These are phyloP conservation scores for Pseudocercospora eumusae DNA, from an alignment of 2,329 filamentous ascomycete species.

Conservation along the genomic window DNA sequence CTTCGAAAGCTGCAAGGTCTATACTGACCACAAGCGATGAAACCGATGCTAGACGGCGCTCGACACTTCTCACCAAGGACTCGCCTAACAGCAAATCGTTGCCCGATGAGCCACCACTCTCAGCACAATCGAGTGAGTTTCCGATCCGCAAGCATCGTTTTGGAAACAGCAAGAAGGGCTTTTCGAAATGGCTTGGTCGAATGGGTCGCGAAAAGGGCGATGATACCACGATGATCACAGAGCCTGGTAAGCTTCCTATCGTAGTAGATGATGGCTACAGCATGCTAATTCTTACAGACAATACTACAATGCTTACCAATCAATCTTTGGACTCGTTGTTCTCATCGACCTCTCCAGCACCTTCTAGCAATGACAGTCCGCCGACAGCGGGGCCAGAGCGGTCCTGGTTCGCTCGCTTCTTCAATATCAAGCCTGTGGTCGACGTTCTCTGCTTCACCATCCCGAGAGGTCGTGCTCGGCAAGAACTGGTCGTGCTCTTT, in stretches of 20 bases:
- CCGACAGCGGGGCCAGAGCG: conserved; percentile 51
- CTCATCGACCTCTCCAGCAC: conserved; percentile 42
- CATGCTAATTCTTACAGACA: conserved; percentile 26
- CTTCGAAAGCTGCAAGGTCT: conserved; percentile 12
- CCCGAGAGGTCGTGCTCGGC: conserved; percentile 70
- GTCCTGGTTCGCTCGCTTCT: conserved; percentile 86
- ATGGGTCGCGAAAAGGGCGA: conserved; percentile 44
- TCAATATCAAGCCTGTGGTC: conserved; percentile 82
- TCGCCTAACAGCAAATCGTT: conserved; percentile 30
- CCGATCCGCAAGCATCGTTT: conserved; percentile 45
- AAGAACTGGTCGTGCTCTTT: conserved; percentile 73
- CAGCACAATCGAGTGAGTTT: conserved; percentile 46
- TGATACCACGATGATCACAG: conserved; percentile 22
- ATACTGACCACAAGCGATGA: conserved; percentile 20
- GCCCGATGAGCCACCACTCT: conserved; percentile 34
- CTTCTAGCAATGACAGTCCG: conserved; percentile 52
- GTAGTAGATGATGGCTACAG: neutral
- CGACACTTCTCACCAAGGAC: conserved; percentile 36
- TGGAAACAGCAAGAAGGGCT: conserved; percentile 46
- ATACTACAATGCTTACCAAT: conserved; percentile 31
- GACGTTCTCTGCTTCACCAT: conserved; percentile 74
- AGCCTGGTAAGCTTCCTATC: conserved; percentile 23
- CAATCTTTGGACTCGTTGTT: conserved; percentile 36
- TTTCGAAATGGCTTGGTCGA: conserved; percentile 57
- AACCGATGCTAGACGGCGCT: conserved; percentile 25